Evolutionary conservation across 2,329 filamentous ascomycete genomes (phyloP).

Genomic region (Truncatella angustata): DNA sequence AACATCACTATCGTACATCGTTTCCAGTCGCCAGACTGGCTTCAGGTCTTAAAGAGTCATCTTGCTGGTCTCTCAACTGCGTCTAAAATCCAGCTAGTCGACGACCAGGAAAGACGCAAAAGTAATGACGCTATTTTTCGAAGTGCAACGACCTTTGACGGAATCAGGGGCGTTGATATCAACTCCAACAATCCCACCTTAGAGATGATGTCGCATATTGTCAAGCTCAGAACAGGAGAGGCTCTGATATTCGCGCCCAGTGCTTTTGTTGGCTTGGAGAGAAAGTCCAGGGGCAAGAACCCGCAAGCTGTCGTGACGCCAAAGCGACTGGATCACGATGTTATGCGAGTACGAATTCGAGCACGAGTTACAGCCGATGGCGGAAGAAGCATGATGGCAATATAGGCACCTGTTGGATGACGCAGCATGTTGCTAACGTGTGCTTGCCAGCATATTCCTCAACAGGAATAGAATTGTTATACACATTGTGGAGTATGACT

Average conservation of each 20-base stretch:
- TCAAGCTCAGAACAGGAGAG: constrained; percentile 41
- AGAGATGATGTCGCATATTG: constrained; percentile 41
- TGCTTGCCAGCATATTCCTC: no score
- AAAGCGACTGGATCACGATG: constrained; percentile 32
- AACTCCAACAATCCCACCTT: constrained; percentile 16
- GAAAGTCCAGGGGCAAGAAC: not conserved
- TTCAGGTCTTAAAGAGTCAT: constrained; percentile 39
- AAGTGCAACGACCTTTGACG: not conserved
- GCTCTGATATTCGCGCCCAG: constrained; percentile 46
- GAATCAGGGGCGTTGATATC: not conserved
- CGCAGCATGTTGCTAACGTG: no score
- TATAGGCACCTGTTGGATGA: no score
- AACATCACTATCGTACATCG: constrained; percentile 70
- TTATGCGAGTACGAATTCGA: constrained; percentile 32
- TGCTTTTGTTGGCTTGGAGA: constrained; percentile 34
- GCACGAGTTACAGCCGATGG: constrained; percentile 43
- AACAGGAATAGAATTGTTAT: no score
- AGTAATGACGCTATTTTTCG: not conserved
- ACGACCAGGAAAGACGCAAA: not conserved
- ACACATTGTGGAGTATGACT: no score
- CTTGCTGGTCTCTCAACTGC: constrained; percentile 34
- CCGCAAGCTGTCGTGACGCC: constrained; percentile 9
- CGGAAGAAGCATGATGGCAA: constrained; percentile 43
- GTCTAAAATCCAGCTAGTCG: not conserved
- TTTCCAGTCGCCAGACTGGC: constrained; percentile 67